Evolutionary conservation across 768 basidiomycete genomes (phyloP).

Genomic region (Lactifluus echinatus): DNA sequence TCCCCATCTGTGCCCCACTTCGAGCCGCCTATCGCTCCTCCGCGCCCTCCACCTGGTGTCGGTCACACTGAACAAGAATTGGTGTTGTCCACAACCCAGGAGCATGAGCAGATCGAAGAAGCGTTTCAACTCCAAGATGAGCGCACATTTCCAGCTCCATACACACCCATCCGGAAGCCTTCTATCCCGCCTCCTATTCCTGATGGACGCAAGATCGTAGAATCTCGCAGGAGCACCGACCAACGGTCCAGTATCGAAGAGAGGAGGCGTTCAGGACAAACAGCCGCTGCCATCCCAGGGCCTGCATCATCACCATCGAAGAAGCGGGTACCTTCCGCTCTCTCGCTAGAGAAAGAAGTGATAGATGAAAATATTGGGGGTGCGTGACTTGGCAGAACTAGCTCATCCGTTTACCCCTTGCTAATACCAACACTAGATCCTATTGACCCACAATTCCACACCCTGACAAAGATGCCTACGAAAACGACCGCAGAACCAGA

Average conservation of each 20-base stretch:
- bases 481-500: neutral
- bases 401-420: slow-evolving; percentile 5
- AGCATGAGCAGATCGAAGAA: slow-evolving; percentile 2
- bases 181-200: slow-evolving; percentile 4
- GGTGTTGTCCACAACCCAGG: slow-evolving; percentile 1
- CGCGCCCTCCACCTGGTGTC: neutral
- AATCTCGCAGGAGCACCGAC: slow-evolving; percentile 13
- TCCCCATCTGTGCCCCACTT: slow-evolving; percentile 2
- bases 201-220: slow-evolving; percentile 7
- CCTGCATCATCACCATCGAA: slow-evolving; percentile 1
- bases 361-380: slow-evolving; percentile 33
- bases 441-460: slow-evolving; percentile 57
- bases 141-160: neutral
- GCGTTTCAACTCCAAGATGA: slow-evolving; percentile 2
- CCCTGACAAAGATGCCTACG: slow-evolving; percentile 32
- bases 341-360: slow-evolving; percentile 15
- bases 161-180: neutral
- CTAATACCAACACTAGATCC: slow-evolving; percentile 39
- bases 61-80: slow-evolving; percentile 5
- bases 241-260: slow-evolving; percentile 2
- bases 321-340: slow-evolving; percentile 9
- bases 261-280: slow-evolving; percentile 5
- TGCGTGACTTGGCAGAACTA: slow-evolving; percentile 28
- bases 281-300: neutral
- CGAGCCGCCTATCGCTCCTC: neutral